Conservation (phyloP, 108 stramenopile species). For the Schizochytrium sp. region DNA sequence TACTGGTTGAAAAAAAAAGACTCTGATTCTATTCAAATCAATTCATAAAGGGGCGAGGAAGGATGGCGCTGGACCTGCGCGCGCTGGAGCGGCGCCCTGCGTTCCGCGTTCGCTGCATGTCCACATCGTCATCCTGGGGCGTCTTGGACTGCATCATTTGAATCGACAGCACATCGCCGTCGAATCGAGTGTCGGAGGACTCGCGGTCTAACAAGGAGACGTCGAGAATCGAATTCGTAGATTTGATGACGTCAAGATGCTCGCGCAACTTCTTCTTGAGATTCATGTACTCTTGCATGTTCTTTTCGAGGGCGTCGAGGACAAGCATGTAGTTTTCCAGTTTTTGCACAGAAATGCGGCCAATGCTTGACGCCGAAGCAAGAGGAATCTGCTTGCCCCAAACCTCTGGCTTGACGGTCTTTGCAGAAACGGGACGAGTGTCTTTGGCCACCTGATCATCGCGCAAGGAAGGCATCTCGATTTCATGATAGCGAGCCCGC, state of each 20-base stretch:
- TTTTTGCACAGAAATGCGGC: slow-evolving; percentile 8
- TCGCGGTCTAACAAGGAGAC: not conserved
- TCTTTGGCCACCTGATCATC: not conserved
- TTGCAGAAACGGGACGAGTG: not conserved
- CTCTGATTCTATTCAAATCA: no score
- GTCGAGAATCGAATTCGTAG: not conserved
- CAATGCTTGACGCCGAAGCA: not conserved
- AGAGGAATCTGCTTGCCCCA: not conserved
- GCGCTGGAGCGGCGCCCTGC: no score
- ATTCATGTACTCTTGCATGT: not conserved
- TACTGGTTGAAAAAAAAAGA: no score
- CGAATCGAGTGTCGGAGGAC: not conserved
- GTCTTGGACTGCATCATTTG: not conserved
- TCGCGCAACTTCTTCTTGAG: not conserved
- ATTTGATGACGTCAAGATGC: not conserved
- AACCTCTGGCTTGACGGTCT: not conserved
- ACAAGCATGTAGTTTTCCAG: slow-evolving; percentile 11
- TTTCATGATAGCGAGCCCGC: not conserved
- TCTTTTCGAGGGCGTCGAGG: not conserved
- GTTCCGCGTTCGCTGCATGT: no score
- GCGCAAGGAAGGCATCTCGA: not conserved
- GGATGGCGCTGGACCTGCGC: no score
- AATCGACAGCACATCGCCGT: not conserved
- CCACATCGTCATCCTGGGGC: no score
- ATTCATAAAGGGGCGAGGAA: no score